Percentiles rank a stretch among this genome's conserved stretches.
phyloP scores from a whole-genome alignment of 345 rosid species.

The Gossypium anomalum region DNA sequence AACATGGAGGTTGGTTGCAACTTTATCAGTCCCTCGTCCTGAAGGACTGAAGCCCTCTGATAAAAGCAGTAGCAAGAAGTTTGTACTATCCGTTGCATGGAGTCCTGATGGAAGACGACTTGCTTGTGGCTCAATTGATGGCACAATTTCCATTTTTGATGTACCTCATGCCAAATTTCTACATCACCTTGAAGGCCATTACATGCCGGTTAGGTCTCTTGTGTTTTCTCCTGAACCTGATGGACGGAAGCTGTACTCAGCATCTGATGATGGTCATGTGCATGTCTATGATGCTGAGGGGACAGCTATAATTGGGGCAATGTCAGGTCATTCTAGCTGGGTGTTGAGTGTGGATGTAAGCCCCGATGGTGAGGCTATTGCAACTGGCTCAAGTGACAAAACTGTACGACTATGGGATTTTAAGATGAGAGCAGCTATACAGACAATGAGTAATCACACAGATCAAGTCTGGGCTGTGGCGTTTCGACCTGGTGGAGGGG shows the following conservation, averaged over 20 bases:
- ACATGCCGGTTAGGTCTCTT: slow-evolving; percentile 88
- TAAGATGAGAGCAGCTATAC: slow-evolving; percentile 81
- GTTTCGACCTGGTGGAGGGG: slow-evolving; percentile 58
- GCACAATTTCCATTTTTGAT: slow-evolving; percentile 77
- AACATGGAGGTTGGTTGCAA: slow-evolving; percentile 71
- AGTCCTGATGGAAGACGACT: slow-evolving; percentile 77
- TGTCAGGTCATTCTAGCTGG: slow-evolving; percentile 94
- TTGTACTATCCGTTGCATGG: slow-evolving; percentile 88
- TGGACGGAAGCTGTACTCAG: slow-evolving; percentile 67
- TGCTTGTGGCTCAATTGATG: slow-evolving; percentile 96
- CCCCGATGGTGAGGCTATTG: slow-evolving; percentile 84
- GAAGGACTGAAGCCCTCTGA: slow-evolving; percentile 78
- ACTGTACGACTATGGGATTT: slow-evolving; percentile 98
- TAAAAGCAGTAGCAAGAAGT: slow-evolving; percentile 82
- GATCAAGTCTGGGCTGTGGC: slow-evolving; percentile 97
- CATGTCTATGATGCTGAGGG: slow-evolving; percentile 92
- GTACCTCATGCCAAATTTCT: slow-evolving; percentile 76
- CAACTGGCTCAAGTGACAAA: slow-evolving; percentile 89
- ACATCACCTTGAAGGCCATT: slow-evolving; percentile 87
- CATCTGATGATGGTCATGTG: slow-evolving; percentile 86
- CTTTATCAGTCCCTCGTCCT: slow-evolving; percentile 75
- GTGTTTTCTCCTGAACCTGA: slow-evolving; percentile 68
- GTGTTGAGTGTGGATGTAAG: slow-evolving; percentile 89
- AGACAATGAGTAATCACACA: slow-evolving; percentile 83
- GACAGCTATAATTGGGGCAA: slow-evolving; percentile 57